These are phyloP conservation scores for Citrus sp. DNA, from an alignment of 345 rosid genomes.

Conservation along the genomic window DNA sequence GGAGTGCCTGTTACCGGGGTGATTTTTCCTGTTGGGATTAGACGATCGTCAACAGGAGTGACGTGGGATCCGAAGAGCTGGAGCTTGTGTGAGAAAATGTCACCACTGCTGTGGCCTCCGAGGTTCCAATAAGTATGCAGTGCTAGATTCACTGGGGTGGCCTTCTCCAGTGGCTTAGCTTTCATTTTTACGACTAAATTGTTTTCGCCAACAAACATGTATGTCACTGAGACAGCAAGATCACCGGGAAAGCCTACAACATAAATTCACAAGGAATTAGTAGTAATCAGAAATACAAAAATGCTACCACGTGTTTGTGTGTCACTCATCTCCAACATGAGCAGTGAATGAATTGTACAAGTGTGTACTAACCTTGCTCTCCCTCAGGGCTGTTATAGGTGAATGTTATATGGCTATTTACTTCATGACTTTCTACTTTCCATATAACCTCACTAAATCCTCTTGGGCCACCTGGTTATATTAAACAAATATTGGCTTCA, in stretches of 20 bases:
- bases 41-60: constrained; percentile 66
- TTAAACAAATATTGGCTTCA: too few species aligned
- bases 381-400: constrained; percentile 63
- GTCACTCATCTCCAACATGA: too few species aligned
- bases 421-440: constrained; percentile 40
- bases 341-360: neutral
- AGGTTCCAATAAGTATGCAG: constrained; percentile 88
- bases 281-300: too few species aligned
- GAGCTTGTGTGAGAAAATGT: constrained; percentile 58
- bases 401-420: constrained; percentile 46
- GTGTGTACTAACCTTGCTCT: constrained; percentile 49
- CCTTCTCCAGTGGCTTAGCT: constrained; percentile 49
- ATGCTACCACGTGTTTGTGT: too few species aligned
- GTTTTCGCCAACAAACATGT: constrained; percentile 50
- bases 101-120: constrained; percentile 58
- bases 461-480: constrained; percentile 54
- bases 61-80: constrained; percentile 41
- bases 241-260: constrained; percentile 70
- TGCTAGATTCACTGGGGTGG: constrained; percentile 77
- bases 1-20: constrained; percentile 41
- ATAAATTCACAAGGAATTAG: neutral
- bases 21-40: constrained; percentile 76
- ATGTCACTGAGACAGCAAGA: constrained; percentile 55
- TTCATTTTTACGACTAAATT: constrained; percentile 53
- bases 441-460: constrained; percentile 71